Evolutionary conservation across 140 eudicot species (phyloP).

Genomic region (Ambrosia hybrid): DNA sequence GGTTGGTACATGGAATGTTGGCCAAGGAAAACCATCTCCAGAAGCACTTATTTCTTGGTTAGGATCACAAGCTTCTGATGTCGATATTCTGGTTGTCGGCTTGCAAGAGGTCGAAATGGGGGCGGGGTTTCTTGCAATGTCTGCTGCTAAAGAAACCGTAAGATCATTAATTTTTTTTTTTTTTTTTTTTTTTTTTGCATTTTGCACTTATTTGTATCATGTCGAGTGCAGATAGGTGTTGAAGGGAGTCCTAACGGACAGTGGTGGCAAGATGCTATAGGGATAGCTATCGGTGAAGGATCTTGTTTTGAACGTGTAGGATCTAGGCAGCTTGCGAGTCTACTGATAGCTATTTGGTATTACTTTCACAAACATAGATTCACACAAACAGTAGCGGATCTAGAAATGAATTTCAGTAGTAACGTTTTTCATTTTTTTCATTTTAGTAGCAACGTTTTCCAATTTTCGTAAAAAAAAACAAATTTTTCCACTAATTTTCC

Average conservation of each 20-base stretch:
- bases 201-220: slow-evolving; percentile 19
- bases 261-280: slow-evolving; percentile 96
- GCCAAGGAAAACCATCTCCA: slow-evolving; percentile 91
- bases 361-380: slow-evolving; percentile 18
- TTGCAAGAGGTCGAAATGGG: slow-evolving; percentile 99
- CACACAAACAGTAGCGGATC: too few relatives aligned
- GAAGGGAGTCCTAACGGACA: slow-evolving; percentile 99
- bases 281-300: slow-evolving; percentile 84
- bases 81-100: slow-evolving; percentile 81
- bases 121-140: slow-evolving; percentile 99
- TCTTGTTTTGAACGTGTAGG: slow-evolving; percentile 88
- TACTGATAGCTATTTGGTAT: slow-evolving; percentile 94
- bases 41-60: slow-evolving; percentile 84
- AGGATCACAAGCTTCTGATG: slow-evolving; percentile 71
- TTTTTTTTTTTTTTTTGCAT: background rate
- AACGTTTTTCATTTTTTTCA: too few relatives aligned
- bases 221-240: slow-evolving; percentile 78
- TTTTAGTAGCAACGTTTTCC: too few relatives aligned
- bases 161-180: slow-evolving; percentile 31
- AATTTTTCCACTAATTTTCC: too few relatives aligned
- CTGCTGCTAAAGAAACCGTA: slow-evolving; percentile 99
- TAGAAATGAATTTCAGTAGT: too few relatives aligned
- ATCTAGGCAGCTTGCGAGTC: slow-evolving; percentile 86
- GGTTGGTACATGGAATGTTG: slow-evolving; percentile 96
- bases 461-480: too few relatives aligned